Conservation (phyloP, 495 filamentous ascomycete genomes). For the Jackrogersella multiformis region DNA sequence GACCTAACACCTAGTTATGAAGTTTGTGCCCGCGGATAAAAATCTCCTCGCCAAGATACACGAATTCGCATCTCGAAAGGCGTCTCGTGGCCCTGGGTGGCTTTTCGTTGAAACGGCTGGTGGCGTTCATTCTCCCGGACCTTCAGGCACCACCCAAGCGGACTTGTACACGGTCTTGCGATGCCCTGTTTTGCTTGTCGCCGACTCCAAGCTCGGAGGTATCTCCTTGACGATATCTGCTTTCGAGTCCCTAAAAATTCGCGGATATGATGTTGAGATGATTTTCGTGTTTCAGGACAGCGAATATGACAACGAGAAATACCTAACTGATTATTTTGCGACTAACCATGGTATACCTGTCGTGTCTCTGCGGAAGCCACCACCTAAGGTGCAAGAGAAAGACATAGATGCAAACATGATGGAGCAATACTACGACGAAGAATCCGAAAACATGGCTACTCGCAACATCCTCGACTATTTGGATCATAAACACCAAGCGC, state of each 20-base stretch:
- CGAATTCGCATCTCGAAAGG: slow-evolving; percentile 51
- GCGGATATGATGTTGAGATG: slow-evolving; percentile 76
- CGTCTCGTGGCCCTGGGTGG: slow-evolving; percentile 54
- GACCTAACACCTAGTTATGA: slow-evolving; percentile 11
- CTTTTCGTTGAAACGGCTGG: slow-evolving; percentile 79
- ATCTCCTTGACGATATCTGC: slow-evolving; percentile 79
- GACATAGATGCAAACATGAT: slow-evolving; percentile 62
- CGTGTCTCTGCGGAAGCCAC: slow-evolving; percentile 63
- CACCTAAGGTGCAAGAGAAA: slow-evolving; percentile 42
- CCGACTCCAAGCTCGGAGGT: slow-evolving; percentile 75
- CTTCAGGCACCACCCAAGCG: slow-evolving; percentile 76
- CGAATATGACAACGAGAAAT: slow-evolving; percentile 71
- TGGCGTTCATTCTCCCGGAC: slow-evolving; percentile 76
- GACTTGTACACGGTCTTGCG: slow-evolving; percentile 77
- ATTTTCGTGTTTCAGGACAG: slow-evolving; percentile 70
- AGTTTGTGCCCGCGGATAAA: slow-evolving; percentile 58
- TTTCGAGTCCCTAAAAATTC: slow-evolving; percentile 74
- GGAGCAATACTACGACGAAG: slow-evolving; percentile 66
- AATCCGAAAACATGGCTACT: slow-evolving; percentile 43
- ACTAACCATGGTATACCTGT: slow-evolving; percentile 63
- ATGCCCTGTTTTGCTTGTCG: slow-evolving; percentile 75
- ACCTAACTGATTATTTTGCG: slow-evolving; percentile 69
- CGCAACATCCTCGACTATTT: slow-evolving; percentile 58
- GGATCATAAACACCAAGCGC: slow-evolving; percentile 55
- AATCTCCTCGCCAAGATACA: slow-evolving; percentile 59